A percentile compares a stretch with the other conserved stretches of the same genome.
Conservation (phyloP, 78 protist species). For the Planoprotostelium fungivorum region DNA sequence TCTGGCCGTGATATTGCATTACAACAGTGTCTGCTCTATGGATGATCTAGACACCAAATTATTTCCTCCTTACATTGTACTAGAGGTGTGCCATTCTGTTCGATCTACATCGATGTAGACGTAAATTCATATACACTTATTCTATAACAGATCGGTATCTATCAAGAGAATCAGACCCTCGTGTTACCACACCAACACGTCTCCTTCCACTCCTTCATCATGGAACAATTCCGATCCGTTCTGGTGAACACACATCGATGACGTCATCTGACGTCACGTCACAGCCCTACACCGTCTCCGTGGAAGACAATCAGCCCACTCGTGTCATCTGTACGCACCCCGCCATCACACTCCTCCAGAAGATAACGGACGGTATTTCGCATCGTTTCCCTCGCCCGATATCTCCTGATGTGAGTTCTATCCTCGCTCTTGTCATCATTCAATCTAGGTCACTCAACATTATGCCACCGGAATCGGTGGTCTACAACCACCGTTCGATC, state of each 20-base stretch:
- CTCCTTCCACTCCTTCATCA: background rate
- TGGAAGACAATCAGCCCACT: background rate
- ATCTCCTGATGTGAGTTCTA: background rate
- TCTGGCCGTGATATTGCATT: background rate
- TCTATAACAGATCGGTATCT: background rate
- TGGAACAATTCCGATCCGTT: background rate
- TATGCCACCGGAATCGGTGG: background rate
- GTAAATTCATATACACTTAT: too few species aligned
- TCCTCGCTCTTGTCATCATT: background rate
- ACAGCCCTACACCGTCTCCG: background rate
- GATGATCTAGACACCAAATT: background rate
- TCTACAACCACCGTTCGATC: background rate
- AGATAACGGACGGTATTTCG: background rate
- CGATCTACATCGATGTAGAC: background rate
- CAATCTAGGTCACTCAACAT: background rate
- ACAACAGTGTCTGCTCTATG: background rate
- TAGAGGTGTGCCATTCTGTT: background rate
- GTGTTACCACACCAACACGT: background rate
- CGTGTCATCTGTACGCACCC: background rate
- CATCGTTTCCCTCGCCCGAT: background rate
- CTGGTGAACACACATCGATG: background rate
- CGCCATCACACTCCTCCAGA: background rate
- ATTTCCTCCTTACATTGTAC: background rate
- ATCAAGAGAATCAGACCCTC: background rate
- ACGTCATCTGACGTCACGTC: background rate